Evolutionary conservation across 1,139 yeast genomes (phyloP).

Genomic region (Blastobotrys capitulatus): DNA sequence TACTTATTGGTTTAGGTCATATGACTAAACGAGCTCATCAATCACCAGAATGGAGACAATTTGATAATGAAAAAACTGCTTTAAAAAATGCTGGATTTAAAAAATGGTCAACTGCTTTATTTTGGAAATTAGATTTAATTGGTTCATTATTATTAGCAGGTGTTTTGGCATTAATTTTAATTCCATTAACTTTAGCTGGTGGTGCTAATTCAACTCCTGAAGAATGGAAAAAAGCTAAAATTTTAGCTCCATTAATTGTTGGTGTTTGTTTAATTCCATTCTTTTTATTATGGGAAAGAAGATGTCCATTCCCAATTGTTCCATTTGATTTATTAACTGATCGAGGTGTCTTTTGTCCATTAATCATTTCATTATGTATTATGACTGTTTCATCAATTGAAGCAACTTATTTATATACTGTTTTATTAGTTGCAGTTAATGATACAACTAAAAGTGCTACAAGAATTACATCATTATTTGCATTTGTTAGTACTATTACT

Average conservation of each 20-base stretch:
- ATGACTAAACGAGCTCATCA: slow-evolving; percentile 50
- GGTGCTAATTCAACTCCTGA: slow-evolving; percentile 35
- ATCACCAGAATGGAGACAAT: slow-evolving; percentile 42
- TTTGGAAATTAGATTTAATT: slow-evolving; percentile 49
- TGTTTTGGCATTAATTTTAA: slow-evolving; percentile 47
- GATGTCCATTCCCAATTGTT: slow-evolving; percentile 49
- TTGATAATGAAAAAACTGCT: slow-evolving; percentile 27
- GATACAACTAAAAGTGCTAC: slow-evolving; percentile 56
- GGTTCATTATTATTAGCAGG: slow-evolving; percentile 49
- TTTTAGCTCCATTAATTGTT: slow-evolving; percentile 59
- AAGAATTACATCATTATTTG: slow-evolving; percentile 54
- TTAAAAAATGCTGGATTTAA: slow-evolving; percentile 24
- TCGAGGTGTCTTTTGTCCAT: slow-evolving; percentile 64
- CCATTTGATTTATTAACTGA: slow-evolving; percentile 56
- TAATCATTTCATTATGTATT: slow-evolving; percentile 46
- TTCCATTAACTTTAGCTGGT: slow-evolving; percentile 54
- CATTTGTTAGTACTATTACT: slow-evolving; percentile 58
- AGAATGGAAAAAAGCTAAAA: slow-evolving; percentile 52
- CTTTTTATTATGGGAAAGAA: slow-evolving; percentile 51
- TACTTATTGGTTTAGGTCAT: slow-evolving; percentile 47
- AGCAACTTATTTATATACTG: slow-evolving; percentile 59
- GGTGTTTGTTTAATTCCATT: slow-evolving; percentile 54
- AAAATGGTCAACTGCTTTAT: slow-evolving; percentile 29
- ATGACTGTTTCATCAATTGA: slow-evolving; percentile 62
- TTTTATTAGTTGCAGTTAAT: slow-evolving; percentile 55